A percentile compares a stretch with the other conserved stretches of the same genome.
These are phyloP conservation scores for Phaeosphaeriaceae sp. DNA, from an alignment of 2,329 filamentous ascomycete genomes.

Conservation along the genomic window DNA sequence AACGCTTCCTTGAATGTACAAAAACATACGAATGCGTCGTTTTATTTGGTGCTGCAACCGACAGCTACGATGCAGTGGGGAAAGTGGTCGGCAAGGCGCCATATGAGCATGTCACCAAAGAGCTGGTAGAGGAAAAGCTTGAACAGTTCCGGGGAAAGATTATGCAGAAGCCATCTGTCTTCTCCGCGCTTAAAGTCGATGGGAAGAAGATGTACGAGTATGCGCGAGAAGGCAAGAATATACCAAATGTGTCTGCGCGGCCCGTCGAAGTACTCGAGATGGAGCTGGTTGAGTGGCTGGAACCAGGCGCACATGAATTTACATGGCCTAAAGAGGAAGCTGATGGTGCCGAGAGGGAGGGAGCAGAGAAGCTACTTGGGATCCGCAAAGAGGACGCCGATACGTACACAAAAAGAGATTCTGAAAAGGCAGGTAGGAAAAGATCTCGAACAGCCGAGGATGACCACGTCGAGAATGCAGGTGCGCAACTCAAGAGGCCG, in stretches of 20 bases:
- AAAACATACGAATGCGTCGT: constrained; percentile 93
- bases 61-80: constrained; percentile 87
- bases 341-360: constrained; percentile 72
- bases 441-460: constrained; percentile 25
- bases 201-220: constrained; percentile 97
- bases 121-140: constrained; percentile 78
- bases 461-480: constrained; percentile 17
- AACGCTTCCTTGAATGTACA: constrained; percentile 81
- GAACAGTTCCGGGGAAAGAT: constrained; percentile 79
- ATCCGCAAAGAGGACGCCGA: constrained; percentile 42
- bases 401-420: constrained; percentile 13
- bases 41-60: constrained; percentile 89
- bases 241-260: constrained; percentile 84
- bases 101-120: constrained; percentile 81
- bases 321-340: constrained; percentile 82
- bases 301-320: constrained; percentile 79
- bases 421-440: constrained; percentile 37
- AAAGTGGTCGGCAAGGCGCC: constrained; percentile 77
- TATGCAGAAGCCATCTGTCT: constrained; percentile 89
- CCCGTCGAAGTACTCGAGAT: constrained; percentile 79
- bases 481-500: constrained; percentile 29
- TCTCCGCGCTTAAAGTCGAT: constrained; percentile 89
- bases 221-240: constrained; percentile 83
- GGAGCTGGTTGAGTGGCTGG: constrained; percentile 82
- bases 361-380: constrained; percentile 71